Conservation (phyloP, 805 yeast genomes). For the Wickerhamiella bombiphila region DNA sequence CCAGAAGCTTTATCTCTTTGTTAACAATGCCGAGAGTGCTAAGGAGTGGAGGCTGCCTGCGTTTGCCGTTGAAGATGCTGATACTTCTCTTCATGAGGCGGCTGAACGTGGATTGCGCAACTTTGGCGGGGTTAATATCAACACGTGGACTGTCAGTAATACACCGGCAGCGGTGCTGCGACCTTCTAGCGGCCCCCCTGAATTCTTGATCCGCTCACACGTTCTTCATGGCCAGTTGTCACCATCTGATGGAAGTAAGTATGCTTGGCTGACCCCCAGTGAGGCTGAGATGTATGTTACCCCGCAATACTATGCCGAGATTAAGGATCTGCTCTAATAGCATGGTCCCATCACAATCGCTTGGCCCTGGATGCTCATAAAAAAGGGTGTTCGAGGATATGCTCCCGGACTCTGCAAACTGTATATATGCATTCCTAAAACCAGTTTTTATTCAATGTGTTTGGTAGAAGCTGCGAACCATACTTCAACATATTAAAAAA, state of each 20-base stretch:
- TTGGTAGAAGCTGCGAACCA: no score
- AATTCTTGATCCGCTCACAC: slow-evolving; percentile 73
- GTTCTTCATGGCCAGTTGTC: slow-evolving; percentile 71
- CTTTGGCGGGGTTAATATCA: slow-evolving; percentile 61
- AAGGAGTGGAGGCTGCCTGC: slow-evolving; percentile 91
- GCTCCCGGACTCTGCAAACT: no score
- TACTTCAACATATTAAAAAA: no score
- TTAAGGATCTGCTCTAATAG: slow-evolving; percentile 11
- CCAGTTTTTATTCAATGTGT: no score
- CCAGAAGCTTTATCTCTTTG: slow-evolving; percentile 63
- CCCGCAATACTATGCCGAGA: slow-evolving; percentile 33
- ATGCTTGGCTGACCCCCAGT: slow-evolving; percentile 72
- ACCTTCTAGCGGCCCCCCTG: slow-evolving; percentile 29
- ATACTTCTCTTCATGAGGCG: slow-evolving; percentile 40
- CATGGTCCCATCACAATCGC: no score
- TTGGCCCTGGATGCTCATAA: no score
- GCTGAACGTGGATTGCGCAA: slow-evolving; percentile 62
- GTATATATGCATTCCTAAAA: no score
- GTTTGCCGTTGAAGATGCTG: slow-evolving; percentile 33
- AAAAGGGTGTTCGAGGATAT: no score
- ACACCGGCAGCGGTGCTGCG: slow-evolving; percentile 66
- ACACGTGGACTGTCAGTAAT: slow-evolving; percentile 82
- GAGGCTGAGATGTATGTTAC: slow-evolving; percentile 48
- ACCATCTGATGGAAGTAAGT: slow-evolving; percentile 34
- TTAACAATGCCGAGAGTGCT: slow-evolving; percentile 30